Evolutionary conservation across 2,329 filamentous ascomycete species (phyloP).

Genomic region (Pseudogymnoascus sp.): DNA sequence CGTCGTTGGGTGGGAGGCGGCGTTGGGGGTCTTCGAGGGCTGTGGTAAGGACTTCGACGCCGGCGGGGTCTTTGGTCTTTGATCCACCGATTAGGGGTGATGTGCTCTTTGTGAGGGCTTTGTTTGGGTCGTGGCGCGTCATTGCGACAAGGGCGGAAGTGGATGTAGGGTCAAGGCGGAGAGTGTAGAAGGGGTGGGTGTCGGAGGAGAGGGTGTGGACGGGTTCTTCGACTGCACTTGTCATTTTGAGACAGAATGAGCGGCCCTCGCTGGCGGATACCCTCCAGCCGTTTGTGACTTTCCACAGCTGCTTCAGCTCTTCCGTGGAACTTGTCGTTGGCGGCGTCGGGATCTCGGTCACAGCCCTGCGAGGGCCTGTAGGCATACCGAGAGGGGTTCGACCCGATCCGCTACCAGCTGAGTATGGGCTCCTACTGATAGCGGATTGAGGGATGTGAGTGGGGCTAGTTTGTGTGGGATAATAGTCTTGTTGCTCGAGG

Average conservation of each 20-base stretch:
- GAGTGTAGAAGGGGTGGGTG: conserved; percentile 57
- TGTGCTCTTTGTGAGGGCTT: conserved; percentile 27
- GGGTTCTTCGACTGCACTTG: conserved; percentile 50
- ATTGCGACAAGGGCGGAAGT: conserved; percentile 53
- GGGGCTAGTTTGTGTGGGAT: conserved; percentile 56
- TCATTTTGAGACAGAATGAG: conserved; percentile 50
- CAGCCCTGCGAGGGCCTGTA: neutral
- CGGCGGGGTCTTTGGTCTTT: conserved; percentile 17
- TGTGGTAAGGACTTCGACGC: conserved; percentile 44
- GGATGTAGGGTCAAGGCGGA: conserved; percentile 56
- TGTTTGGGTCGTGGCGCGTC: conserved; percentile 51
- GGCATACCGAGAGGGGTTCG: conserved; percentile 20
- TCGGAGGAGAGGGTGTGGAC: conserved; percentile 58
- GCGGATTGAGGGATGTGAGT: conserved; percentile 54
- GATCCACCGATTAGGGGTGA: conserved; percentile 17
- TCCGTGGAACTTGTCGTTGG: conserved; percentile 33
- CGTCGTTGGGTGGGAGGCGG: conserved; percentile 48
- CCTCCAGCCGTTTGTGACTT: conserved; percentile 61
- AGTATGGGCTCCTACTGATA: conserved; percentile 59
- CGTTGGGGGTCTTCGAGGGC: conserved; percentile 48
- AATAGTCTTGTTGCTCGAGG: conserved; percentile 61
- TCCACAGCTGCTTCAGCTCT: conserved; percentile 58
- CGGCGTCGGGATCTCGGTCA: neutral
- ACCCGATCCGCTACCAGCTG: conserved; percentile 23
- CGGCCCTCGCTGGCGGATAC: conserved; percentile 51